These are phyloP conservation scores for Mycena polygramma DNA, from an alignment of 768 basidiomycete species.

Conservation along the genomic window DNA sequence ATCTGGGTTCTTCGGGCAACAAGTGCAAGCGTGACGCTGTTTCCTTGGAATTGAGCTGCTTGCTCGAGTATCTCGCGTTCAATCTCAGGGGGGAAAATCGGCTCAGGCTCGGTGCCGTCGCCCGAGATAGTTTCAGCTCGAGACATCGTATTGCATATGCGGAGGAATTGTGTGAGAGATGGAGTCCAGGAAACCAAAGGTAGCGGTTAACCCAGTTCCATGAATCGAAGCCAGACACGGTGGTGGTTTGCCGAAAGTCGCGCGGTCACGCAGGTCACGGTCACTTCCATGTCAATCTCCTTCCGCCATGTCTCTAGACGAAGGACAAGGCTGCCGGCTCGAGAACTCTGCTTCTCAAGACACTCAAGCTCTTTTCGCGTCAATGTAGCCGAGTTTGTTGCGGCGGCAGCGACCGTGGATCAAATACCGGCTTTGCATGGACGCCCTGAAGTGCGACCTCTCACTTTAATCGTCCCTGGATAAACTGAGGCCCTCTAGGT, in stretches of 20 bases:
- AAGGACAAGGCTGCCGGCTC: background rate
- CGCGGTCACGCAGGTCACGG: conserved; percentile 15
- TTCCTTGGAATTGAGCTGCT: conserved; percentile 38
- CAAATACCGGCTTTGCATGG: conserved; percentile 57
- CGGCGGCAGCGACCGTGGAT: conserved; percentile 51
- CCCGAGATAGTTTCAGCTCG: conserved; percentile 1
- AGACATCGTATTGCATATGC: conserved; percentile 24
- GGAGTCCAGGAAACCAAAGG: background rate
- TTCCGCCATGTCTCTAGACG: conserved; percentile 20
- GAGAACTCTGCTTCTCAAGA: background rate
- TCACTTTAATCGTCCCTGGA: background rate
- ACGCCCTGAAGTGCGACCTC: conserved; percentile 55
- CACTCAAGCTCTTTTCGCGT: conserved; percentile 31
- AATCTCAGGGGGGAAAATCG: conserved; percentile 41
- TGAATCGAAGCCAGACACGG: background rate
- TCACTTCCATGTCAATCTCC: conserved; percentile 14
- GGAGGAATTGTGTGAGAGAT: background rate
- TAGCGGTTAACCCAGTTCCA: background rate
- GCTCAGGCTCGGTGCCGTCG: conserved; percentile 10
- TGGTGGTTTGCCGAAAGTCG: background rate
- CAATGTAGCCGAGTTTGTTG: conserved; percentile 54
- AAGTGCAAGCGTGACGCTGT: conserved; percentile 36
- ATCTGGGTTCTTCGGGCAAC: conserved; percentile 42
- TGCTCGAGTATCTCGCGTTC: conserved; percentile 45
- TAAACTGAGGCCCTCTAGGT: conserved; percentile 47